phyloP scores from a whole-genome alignment of 805 yeast genomes.

The Lachancea thermotolerans region DNA sequence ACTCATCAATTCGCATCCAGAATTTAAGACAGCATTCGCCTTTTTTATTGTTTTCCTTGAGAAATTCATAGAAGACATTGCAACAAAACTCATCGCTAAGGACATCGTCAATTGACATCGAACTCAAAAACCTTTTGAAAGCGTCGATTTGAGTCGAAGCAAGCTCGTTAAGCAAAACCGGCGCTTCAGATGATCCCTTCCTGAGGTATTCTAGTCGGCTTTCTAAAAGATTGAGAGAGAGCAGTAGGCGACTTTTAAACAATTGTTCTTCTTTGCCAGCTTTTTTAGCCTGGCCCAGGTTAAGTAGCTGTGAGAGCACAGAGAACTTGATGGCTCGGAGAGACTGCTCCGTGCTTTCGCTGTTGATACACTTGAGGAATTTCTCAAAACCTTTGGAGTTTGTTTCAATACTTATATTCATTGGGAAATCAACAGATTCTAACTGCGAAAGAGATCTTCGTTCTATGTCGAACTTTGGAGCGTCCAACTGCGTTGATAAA shows the following conservation, averaged over 20 bases:
- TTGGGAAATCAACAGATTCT: conserved; percentile 1
- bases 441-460: background rate
- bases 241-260: conserved; percentile 15
- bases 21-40: conserved; percentile 41
- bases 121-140: conserved; percentile 13
- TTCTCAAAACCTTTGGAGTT: conserved; percentile 25
- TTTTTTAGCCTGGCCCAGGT: conserved; percentile 3
- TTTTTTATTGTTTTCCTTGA: conserved; percentile 3
- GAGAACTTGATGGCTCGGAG: conserved; percentile 16
- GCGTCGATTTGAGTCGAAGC: conserved; percentile 6
- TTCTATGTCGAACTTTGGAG: conserved; percentile 3
- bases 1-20: conserved; percentile 60
- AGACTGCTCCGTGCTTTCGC: conserved; percentile 11
- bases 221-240: conserved; percentile 24
- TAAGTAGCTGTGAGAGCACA: conserved; percentile 17
- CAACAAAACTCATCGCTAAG: conserved; percentile 14
- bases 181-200: background rate
- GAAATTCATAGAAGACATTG: conserved; percentile 13
- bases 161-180: background rate
- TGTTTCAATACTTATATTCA: conserved; percentile 11
- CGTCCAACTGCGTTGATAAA: conserved; percentile 53
- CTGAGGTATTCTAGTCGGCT: conserved; percentile 13
- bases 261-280: conserved; percentile 5
- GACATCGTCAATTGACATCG: conserved; percentile 17
- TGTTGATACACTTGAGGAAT: conserved; percentile 21